Base-by-base conservation (phyloP, 148 eudicot species). In the Fallopia convolvulus region DNA sequence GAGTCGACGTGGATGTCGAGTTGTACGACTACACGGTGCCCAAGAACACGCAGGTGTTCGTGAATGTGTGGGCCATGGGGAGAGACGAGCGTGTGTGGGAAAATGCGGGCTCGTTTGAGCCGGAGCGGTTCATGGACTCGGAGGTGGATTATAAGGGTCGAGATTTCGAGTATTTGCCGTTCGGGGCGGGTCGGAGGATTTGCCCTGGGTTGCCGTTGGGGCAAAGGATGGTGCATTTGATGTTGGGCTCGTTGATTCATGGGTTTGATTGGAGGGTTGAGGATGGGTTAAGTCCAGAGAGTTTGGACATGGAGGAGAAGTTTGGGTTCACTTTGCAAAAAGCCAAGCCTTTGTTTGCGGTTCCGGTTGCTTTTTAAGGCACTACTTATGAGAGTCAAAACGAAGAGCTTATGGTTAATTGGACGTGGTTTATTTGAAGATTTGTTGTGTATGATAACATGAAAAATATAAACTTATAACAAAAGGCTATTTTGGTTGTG, bases 1-100 rank as follows among this genome's bases (percentile, higher is more conserved):
- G 46, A 80, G 87, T 88, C 70, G 81, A 84, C 83, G 76, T 80
- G 4, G 80, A 83, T 0, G 80, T 81, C 80, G 72, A 77, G 32
- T 48, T 84, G 32, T 48, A 73, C 26, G 86, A 82, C 20, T 83
- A 79, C 58, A 77, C 74, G 68, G 79, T 88, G 0, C 88, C 88
- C 0, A 86, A 83, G 74, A 86, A 82, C 56, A 77, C 91, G 2
- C 89, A 86, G 66, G 75, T 88, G 32, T 81, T 88, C 0, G 89
- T 88, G 0, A 88, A 88, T 17, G 86, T 82, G 5, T 88, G 88
- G 88, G 89, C 89, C 0, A 88, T 88, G 8, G 91, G 91, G 2
- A 79, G 89, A 3, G 91, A 88, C 78, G 84, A 82, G 9, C 44
- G 75, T 3, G 76, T 76, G 0, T 88, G 91, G 91, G 40, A 77